Conservation (phyloP, 2,329 filamentous ascomycete genomes). For the Drechslera avenae region DNA sequence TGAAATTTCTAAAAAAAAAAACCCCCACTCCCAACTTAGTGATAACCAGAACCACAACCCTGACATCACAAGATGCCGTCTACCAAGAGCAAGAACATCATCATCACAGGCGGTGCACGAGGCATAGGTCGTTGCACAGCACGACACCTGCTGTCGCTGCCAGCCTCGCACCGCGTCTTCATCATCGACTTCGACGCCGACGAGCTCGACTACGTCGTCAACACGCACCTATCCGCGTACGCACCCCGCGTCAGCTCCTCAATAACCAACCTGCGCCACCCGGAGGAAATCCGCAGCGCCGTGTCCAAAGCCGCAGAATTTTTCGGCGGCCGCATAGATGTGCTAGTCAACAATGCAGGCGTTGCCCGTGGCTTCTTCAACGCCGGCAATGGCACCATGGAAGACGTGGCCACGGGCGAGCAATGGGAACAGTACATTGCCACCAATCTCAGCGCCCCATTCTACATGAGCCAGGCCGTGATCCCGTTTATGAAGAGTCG, state of each 20-base stretch:
- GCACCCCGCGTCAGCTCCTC: slow-evolving; percentile 34
- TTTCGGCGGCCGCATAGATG: slow-evolving; percentile 40
- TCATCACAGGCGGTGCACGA: slow-evolving; percentile 50
- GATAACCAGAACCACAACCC: not conserved
- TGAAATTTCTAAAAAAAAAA: too few relatives aligned
- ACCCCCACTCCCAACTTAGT: too few relatives aligned
- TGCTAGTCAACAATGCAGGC: slow-evolving; percentile 40
- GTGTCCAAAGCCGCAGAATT: slow-evolving; percentile 48
- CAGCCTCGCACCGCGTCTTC: slow-evolving; percentile 50
- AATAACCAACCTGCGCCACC: slow-evolving; percentile 48
- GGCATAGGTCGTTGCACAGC: slow-evolving; percentile 53
- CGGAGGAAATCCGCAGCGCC: slow-evolving; percentile 30
- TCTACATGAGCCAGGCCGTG: slow-evolving; percentile 30
- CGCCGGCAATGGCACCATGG: slow-evolving; percentile 31
- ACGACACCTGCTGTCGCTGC: slow-evolving; percentile 47
- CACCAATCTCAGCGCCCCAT: slow-evolving; percentile 29
- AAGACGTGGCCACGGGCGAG: slow-evolving; percentile 26
- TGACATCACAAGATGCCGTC: slow-evolving; percentile 18
- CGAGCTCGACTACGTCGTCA: slow-evolving; percentile 39
- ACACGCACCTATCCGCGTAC: slow-evolving; percentile 39
- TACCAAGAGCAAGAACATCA: slow-evolving; percentile 33
- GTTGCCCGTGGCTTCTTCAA: slow-evolving; percentile 32
- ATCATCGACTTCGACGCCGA: slow-evolving; percentile 52
- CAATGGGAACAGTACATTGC: slow-evolving; percentile 33
- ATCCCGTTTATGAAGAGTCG: slow-evolving; percentile 30